These are phyloP conservation scores for Globisporangium spiculum DNA, from an alignment of 352 stramenopile genomes.

Conservation along the genomic window DNA sequence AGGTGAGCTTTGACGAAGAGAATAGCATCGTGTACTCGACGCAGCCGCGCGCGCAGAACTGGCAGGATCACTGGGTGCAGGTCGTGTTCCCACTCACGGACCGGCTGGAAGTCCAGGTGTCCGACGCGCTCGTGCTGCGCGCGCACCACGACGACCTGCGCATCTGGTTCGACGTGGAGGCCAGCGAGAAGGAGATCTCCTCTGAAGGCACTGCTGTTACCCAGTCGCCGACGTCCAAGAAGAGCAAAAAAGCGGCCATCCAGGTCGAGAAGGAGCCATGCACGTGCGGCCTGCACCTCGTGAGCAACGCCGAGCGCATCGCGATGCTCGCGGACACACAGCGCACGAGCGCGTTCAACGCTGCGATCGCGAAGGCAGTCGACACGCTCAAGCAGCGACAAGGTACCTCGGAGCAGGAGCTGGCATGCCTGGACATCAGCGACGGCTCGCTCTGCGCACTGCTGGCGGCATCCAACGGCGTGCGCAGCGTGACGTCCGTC, in stretches of 20 bases:
- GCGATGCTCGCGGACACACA: slow-evolving; percentile 61
- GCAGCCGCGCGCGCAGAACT: slow-evolving; percentile 59
- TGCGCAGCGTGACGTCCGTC: slow-evolving; percentile 61
- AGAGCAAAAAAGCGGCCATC: slow-evolving; percentile 25
- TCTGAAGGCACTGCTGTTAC: background rate
- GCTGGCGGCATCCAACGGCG: slow-evolving; percentile 45
- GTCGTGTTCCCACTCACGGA: slow-evolving; percentile 65
- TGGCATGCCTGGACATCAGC: slow-evolving; percentile 71
- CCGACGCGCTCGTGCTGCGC: slow-evolving; percentile 38
- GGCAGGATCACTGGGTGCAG: slow-evolving; percentile 84
- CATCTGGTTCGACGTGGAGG: slow-evolving; percentile 74
- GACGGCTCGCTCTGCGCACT: slow-evolving; percentile 70
- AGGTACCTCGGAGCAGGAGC: background rate
- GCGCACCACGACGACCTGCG: slow-evolving; percentile 71
- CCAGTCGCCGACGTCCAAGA: slow-evolving; percentile 24
- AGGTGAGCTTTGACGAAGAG: slow-evolving; percentile 57
- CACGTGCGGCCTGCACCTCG: slow-evolving; percentile 69
- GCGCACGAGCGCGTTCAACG: slow-evolving; percentile 34
- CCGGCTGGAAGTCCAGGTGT: slow-evolving; percentile 18
- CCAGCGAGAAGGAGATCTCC: slow-evolving; percentile 5
- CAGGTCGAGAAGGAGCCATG: slow-evolving; percentile 52
- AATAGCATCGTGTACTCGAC: slow-evolving; percentile 67
- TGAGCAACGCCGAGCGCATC: slow-evolving; percentile 79
- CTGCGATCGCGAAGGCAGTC: slow-evolving; percentile 40
- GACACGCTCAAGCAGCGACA: slow-evolving; percentile 3